Conservation (phyloP, 768 basidiomycete species). For the Rhodosporidiobolus sp. region DNA sequence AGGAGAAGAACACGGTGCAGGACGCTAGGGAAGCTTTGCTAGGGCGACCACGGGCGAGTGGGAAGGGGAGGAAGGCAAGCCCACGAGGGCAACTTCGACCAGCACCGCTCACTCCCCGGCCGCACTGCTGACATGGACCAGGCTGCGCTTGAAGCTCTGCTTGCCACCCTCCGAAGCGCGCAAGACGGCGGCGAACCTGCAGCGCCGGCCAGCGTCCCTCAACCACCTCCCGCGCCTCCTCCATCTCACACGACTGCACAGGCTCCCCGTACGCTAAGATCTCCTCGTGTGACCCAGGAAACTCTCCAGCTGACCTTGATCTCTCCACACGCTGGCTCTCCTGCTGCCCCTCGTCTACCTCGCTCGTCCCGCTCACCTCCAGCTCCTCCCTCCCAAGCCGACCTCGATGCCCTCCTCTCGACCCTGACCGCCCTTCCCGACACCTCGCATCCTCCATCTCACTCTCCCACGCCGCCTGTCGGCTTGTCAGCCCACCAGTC, state of each 20-base stretch:
- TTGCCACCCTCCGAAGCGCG: slow-evolving; percentile 1
- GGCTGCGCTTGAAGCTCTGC: slow-evolving; percentile 14
- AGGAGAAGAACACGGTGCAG: too few species aligned
- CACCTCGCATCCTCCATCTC: rapidly evolving
- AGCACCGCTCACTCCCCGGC: too few species aligned
- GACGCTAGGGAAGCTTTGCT: too few species aligned
- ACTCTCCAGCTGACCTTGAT: too few species aligned
- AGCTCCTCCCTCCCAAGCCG: slow-evolving; percentile 11
- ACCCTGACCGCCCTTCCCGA: slow-evolving; percentile 17
- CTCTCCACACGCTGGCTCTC: background rate
- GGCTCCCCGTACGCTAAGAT: background rate
- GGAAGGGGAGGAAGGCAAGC: background rate
- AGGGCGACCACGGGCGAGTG: too few species aligned
- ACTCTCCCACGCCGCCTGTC: background rate
- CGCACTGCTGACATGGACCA: slow-evolving; percentile 16
- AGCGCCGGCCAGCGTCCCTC: background rate
- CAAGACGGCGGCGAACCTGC: slow-evolving; percentile 9
- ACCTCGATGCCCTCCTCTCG: slow-evolving; percentile 31
- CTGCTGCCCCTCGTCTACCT: background rate
- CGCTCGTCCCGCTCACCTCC: background rate
- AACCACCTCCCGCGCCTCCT: background rate
- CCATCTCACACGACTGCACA: background rate
- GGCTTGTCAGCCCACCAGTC: too few species aligned
- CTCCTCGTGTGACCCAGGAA: too few species aligned
- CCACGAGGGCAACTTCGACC: too few species aligned